Base-by-base conservation (phyloP, 2,329 filamentous ascomycete species). In the Aspergillus proliferans region DNA sequence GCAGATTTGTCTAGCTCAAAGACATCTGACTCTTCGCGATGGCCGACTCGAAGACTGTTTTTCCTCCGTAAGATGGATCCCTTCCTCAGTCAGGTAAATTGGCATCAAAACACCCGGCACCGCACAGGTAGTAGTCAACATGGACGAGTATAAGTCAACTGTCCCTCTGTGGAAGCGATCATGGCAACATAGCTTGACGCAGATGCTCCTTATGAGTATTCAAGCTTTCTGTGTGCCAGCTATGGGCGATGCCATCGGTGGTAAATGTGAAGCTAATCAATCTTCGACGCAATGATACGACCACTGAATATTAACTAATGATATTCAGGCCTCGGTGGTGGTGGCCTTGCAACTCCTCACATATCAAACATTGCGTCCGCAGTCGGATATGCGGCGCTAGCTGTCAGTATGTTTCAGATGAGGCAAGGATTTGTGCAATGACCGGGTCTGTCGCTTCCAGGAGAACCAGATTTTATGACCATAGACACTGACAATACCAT, bases 141-240 rank as follows among this genome's bases (percentile, higher is more conserved):
- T 33, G 28, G 28, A 33, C 8, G 8, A 33, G 28, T 33, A 33
- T 14, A 33, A 14, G 28, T 9, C 28, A 4, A 33, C 28, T 9
- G 28, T 74, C 1, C 73, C 73, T 1, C 50, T 61, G 4, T 76
- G 73, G 73, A 74, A 72, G 52, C 66, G 71, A 3, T 52, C 75
- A 3, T 71, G 71, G 61, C 71, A 72, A 51, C 70, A 76, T 52
- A 75, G 73, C 52, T 64, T 76, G 54, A 76, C 73, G 4, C 73
- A 76, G 58, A 76, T 76, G 74, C 57, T 76, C 56, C 62, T 76
- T 4, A 56, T 76, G 9, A 75, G 72, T 38, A 58, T 76, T 8
- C 74, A 76, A 53, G 71, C 72, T 0, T 75, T 75, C 43, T 71
- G 68, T 50, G 69, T 68, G 1, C 69, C 69, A 15, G 69, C 69